Conservation (phyloP, 805 yeast genomes). For the Brettanomyces sp. region DNA sequence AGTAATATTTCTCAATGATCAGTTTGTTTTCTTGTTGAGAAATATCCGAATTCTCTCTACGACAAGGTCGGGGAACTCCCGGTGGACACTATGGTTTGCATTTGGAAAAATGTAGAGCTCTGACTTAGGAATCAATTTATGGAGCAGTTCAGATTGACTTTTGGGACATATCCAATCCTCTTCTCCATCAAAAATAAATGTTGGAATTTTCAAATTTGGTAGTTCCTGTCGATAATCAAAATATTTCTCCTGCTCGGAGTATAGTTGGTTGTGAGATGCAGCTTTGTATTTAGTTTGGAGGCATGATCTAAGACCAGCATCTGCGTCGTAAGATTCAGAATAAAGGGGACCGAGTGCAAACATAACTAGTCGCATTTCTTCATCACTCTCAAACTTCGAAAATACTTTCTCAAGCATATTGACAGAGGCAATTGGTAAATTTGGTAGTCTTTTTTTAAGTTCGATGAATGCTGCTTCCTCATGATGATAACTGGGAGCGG, state of each 20-base stretch:
- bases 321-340: conserved; percentile 14
- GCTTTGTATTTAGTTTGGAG: conserved; percentile 12
- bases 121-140: conserved; percentile 7
- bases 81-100: conserved; percentile 17
- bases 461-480: conserved; percentile 12
- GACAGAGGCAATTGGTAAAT: conserved; percentile 13
- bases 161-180: conserved; percentile 20
- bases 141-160: conserved; percentile 10
- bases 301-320: conserved; percentile 9
- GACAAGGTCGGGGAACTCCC: conserved; percentile 7
- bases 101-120: conserved; percentile 5
- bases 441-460: conserved; percentile 7
- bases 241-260: conserved; percentile 15
- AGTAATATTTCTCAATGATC: too few species aligned
- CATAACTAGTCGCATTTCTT: conserved; percentile 17
- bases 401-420: conserved; percentile 16
- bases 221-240: conserved; percentile 13
- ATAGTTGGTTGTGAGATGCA: conserved; percentile 14
- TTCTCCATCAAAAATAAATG: conserved; percentile 14
- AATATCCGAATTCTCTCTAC: neutral
- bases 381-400: conserved; percentile 14
- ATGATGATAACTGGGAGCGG: conserved; percentile 18
- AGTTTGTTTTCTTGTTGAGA: neutral
- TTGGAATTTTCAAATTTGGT: conserved; percentile 8
- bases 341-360: conserved; percentile 17